Evolutionary conservation across 805 yeast species (phyloP).

Genomic region (Komagataella phaffii): DNA sequence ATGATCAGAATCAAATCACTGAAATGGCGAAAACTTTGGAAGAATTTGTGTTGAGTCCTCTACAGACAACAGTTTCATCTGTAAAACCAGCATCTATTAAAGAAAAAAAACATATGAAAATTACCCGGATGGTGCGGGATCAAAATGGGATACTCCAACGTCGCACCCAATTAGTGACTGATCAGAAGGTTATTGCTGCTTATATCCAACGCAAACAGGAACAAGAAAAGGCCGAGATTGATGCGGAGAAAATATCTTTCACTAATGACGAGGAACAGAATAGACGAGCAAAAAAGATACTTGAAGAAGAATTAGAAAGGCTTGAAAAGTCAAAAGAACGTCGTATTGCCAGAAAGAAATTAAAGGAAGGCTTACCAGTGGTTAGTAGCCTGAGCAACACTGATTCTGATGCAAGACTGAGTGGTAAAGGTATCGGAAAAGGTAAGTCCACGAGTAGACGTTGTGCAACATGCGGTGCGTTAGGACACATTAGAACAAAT

Average conservation of each 20-base stretch:
- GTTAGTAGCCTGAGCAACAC: constrained; percentile 17
- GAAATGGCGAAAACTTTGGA: background rate
- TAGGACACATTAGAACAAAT: constrained; percentile 90
- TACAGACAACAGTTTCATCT: background rate
- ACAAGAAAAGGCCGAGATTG: constrained; percentile 33
- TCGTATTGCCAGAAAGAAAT: constrained; percentile 41
- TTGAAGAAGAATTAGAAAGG: constrained; percentile 79
- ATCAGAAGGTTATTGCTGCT: constrained; percentile 78
- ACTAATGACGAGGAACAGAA: constrained; percentile 80
- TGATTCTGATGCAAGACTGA: constrained; percentile 24
- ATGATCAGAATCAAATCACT: background rate
- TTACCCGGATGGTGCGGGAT: constrained; percentile 72
- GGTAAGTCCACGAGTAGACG: constrained; percentile 65
- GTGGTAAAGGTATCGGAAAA: constrained; percentile 62
- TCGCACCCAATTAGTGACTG: constrained; percentile 62
- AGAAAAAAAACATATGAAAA: constrained; percentile 28
- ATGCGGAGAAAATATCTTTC: constrained; percentile 59
- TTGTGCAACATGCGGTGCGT: constrained; percentile 91
- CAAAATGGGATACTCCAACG: constrained; percentile 79
- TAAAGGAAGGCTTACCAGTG: constrained; percentile 21
- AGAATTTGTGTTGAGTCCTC: background rate
- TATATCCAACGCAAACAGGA: constrained; percentile 46
- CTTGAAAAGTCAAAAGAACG: constrained; percentile 66
- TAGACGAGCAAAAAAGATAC: constrained; percentile 56
- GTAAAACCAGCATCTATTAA: background rate